Percentiles rank a stretch among this genome's conserved stretches.
Conservation (phyloP, 225 moss, liverwort and hornwort genomes). For the Marchantia polymorpha region DNA sequence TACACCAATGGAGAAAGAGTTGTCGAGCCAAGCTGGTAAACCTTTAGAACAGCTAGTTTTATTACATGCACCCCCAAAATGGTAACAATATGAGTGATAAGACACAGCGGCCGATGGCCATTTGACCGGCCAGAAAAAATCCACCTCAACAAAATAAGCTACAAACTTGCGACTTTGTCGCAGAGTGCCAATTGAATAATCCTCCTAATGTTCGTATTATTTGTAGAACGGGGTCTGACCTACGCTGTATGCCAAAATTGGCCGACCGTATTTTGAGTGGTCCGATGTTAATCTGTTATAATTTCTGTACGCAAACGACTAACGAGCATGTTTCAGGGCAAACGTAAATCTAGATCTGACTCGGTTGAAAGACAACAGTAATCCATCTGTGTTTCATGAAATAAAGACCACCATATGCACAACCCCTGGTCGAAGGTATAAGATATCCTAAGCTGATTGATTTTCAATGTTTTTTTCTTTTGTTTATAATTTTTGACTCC, state of each 20-base stretch:
- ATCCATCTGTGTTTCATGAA: not conserved
- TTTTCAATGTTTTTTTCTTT: not conserved
- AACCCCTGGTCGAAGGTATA: not conserved
- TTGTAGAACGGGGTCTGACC: conserved; percentile 14
- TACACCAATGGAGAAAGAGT: too few relatives aligned
- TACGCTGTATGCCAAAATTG: conserved; percentile 33
- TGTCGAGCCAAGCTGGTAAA: too few relatives aligned
- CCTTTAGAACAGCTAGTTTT: conserved; percentile 3
- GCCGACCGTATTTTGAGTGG: conserved; percentile 24
- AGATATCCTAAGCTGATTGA: not conserved
- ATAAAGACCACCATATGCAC: not conserved
- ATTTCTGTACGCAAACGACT: not conserved
- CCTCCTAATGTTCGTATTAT: conserved; percentile 15
- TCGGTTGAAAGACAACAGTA: not conserved
- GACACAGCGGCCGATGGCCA: conserved; percentile 10
- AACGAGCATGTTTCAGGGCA: not conserved
- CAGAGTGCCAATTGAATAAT: conserved; percentile 17
- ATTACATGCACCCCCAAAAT: conserved; percentile 24
- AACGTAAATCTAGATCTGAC: not conserved
- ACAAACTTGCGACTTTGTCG: conserved; percentile 10
- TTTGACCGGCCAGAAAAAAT: not conserved
- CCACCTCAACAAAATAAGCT: conserved; percentile 5
- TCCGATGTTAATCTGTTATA: not conserved
- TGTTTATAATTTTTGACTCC: not conserved
- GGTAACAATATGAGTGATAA: conserved; percentile 1